phyloP scores from a whole-genome alignment of 257 asterid genomes.

The Fraxinus anomala region DNA sequence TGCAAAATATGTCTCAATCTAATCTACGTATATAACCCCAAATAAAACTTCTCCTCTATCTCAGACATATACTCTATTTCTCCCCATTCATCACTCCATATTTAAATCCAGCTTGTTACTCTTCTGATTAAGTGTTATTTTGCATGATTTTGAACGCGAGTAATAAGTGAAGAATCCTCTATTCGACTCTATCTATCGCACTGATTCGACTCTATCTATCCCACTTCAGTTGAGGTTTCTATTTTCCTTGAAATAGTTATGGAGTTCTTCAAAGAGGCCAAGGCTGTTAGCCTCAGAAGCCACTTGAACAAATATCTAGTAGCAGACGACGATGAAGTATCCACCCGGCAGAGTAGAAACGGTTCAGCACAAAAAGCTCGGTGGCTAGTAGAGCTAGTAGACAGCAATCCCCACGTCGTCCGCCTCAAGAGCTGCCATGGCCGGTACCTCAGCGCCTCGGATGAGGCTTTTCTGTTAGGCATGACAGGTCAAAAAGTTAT shows the following conservation, averaged over 20 bases:
- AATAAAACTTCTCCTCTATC: neutral
- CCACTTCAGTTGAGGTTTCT: neutral
- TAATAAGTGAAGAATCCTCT: neutral
- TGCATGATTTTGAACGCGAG: neutral
- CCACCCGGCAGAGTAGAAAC: conserved; percentile 70
- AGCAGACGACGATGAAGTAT: conserved; percentile 73
- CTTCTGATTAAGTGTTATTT: too few species aligned
- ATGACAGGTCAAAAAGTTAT: conserved; percentile 75
- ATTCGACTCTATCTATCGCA: neutral
- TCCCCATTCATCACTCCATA: conserved; percentile 12
- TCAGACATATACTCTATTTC: neutral
- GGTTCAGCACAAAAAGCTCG: conserved; percentile 61
- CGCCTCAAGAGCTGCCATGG: conserved; percentile 74
- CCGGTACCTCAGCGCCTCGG: conserved; percentile 69
- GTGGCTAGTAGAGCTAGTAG: conserved; percentile 84
- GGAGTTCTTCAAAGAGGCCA: conserved; percentile 72
- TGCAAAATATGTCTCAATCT: conserved; percentile 3
- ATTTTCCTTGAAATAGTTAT: conserved; percentile 19
- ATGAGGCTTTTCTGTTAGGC: conserved; percentile 64
- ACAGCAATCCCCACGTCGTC: conserved; percentile 42
- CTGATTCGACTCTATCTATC: too few species aligned
- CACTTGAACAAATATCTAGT: conserved; percentile 75
- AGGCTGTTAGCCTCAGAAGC: conserved; percentile 64
- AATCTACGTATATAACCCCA: neutral
- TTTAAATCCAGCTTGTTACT: conserved; percentile 4